These are phyloP conservation scores for Pythium sukuiense DNA, from an alignment of 352 stramenopile species.

Conservation along the genomic window DNA sequence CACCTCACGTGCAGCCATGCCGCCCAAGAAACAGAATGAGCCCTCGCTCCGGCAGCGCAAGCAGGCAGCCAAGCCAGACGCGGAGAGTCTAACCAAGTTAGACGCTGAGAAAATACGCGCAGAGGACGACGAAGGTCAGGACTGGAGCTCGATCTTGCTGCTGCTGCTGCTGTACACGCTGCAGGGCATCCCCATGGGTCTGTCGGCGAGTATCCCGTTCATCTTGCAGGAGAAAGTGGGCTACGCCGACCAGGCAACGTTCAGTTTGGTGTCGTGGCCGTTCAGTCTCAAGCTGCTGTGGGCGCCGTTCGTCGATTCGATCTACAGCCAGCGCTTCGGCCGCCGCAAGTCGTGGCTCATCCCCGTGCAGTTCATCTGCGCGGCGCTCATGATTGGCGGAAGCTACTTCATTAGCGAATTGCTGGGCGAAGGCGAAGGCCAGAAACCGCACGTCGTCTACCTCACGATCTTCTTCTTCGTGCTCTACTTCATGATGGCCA, in stretches of 20 bases:
- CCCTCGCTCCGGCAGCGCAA: conserved; percentile 28
- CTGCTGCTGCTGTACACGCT: conserved; percentile 98
- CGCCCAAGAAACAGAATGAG: not conserved
- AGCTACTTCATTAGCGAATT: conserved; percentile 83
- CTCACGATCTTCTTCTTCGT: conserved; percentile 97
- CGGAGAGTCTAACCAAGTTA: not conserved
- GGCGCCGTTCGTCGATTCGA: conserved; percentile 96
- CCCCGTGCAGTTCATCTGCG: conserved; percentile 96
- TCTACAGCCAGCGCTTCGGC: conserved; percentile 91
- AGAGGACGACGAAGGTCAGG: conserved; percentile 40
- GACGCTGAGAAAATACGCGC: conserved; percentile 7
- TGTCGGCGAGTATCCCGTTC: conserved; percentile 97
- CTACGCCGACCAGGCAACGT: conserved; percentile 97
- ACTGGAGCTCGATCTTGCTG: conserved; percentile 87
- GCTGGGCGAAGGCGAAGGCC: conserved; percentile 77
- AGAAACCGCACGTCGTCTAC: conserved; percentile 89
- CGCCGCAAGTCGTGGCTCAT: conserved; percentile 97
- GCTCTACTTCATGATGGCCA: conserved; percentile 99
- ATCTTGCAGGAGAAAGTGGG: conserved; percentile 97
- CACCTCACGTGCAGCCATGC: not conserved
- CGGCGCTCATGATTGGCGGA: conserved; percentile 94
- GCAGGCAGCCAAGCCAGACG: not conserved
- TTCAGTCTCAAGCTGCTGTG: conserved; percentile 99
- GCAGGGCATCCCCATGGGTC: conserved; percentile 98
- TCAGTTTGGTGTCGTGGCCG: conserved; percentile 97